A percentile compares a stretch with the other conserved stretches of the same genome.
Evolutionary conservation across 371 early-diverging fungal genomes (phyloP).

Genomic region (Apophysomyces trapeziformis): DNA sequence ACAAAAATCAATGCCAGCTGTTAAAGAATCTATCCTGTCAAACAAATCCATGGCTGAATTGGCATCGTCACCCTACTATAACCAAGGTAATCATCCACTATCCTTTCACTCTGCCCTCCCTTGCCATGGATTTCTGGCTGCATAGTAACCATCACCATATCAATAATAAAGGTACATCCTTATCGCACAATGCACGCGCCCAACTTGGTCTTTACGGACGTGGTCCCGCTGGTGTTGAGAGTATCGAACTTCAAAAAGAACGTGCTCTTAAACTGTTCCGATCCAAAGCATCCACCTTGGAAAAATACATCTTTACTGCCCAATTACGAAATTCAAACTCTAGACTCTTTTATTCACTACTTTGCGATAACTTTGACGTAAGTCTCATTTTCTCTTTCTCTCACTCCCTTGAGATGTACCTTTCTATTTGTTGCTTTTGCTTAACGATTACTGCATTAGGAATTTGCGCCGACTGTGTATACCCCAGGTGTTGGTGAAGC

Average conservation of each 20-base stretch:
- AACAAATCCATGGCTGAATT: conserved; percentile 8
- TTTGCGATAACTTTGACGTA: conserved; percentile 77
- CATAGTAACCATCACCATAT: no score
- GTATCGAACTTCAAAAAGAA: conserved; percentile 68
- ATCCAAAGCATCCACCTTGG: conserved; percentile 64
- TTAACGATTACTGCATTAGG: conserved; percentile 36
- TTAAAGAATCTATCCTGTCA: conserved; percentile 14
- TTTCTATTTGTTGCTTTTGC: no score
- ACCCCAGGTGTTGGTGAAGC: conserved; percentile 93
- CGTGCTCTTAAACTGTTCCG: conserved; percentile 75
- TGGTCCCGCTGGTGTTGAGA: conserved; percentile 73
- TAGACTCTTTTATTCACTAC: conserved; percentile 78
- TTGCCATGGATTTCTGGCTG: background rate
- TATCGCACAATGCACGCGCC: conserved; percentile 11
- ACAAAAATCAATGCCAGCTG: conserved; percentile 1
- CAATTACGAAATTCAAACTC: conserved; percentile 78
- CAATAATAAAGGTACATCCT: conserved; percentile 20
- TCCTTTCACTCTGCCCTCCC: background rate
- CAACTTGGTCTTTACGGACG: conserved; percentile 66
- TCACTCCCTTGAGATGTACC: no score
- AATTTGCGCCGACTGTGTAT: conserved; percentile 83
- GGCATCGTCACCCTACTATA: conserved; percentile 30
- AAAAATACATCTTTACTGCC: conserved; percentile 84
- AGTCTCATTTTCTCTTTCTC: conserved; percentile 11
- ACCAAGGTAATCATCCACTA: conserved; percentile 20